Evolutionary conservation across 106 monocot species (phyloP), one percentile per base, ranked within the genome.

Genomic region (Dioscorea alata): DNA sequence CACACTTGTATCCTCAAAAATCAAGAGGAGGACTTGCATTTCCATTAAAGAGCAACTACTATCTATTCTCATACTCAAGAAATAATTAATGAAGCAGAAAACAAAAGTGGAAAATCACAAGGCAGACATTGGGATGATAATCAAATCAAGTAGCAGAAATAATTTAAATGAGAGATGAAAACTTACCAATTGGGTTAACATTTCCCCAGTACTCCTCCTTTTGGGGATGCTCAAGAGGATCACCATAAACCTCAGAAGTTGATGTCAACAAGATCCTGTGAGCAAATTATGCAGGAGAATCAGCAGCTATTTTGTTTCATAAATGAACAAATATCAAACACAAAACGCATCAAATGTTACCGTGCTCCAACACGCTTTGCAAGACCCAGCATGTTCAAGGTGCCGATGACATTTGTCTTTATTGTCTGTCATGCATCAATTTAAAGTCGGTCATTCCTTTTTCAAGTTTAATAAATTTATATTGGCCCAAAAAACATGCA

Each of bases 351-450:
- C 49, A 31, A 5, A 35, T 20, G 15, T 65, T 68, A 96, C 96
- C 96, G 86, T 61, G 96, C 97, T 54, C 97, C 97, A 67, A 92
- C 92, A 54, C 97, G 82, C 79, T 97, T 97, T 52, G 97, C 97
- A 75, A 97, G 89, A 10, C 92, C 97, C 75, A 97, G 60, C 97
- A 92, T 97, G 78, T 97, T 97, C 25, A 97, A 67, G 33, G 97
- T 97, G 28, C 97, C 97, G 66, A 92, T 97, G 25, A 97, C 97
- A 75, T 97, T 97, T 42, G 97, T 97, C 73, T 97, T 97, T 69
- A 97, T 97, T 52, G 97, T 97, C 97, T 97, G 76, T 67, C 9
- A 69, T 21, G 34, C 12, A 75, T 63, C 63, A 71, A 12, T 21
- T 19, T 25, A 5, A 42, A 42, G 10, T 42, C 28, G 28, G 28